These are phyloP conservation scores for Huntiella abstrusa DNA, from an alignment of 2,329 filamentous ascomycete genomes.

Conservation along the genomic window DNA sequence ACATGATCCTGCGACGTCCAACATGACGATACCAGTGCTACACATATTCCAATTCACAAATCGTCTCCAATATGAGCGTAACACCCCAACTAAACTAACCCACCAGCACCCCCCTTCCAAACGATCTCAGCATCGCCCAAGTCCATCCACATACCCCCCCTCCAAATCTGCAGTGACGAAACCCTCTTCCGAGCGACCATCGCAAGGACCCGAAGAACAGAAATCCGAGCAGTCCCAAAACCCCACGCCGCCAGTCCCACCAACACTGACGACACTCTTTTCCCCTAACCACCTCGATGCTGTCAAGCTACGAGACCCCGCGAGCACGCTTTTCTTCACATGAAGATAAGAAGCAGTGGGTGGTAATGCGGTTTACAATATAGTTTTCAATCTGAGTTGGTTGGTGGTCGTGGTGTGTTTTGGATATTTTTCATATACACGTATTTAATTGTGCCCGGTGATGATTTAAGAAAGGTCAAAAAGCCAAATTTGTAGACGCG, in stretches of 20 bases:
- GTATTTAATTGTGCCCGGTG: conserved; percentile 21
- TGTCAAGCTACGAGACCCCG: not conserved
- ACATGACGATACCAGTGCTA: too few relatives aligned
- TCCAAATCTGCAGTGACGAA: not conserved
- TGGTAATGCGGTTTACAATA: conserved; percentile 12
- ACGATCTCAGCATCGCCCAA: too few relatives aligned
- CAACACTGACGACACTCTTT: conserved; percentile 5
- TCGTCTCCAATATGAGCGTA: too few relatives aligned
- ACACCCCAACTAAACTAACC: too few relatives aligned
- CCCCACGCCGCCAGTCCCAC: conserved; percentile 1
- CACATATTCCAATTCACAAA: too few relatives aligned
- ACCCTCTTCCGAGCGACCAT: not conserved
- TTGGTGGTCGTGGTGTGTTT: conserved; percentile 12
- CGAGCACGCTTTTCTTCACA: not conserved
- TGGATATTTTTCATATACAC: too few relatives aligned
- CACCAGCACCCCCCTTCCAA: too few relatives aligned
- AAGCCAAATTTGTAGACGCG: conserved; percentile 37
- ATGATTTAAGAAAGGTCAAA: conserved; percentile 32
- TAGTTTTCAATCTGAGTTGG: conserved; percentile 38
- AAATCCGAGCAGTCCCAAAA: conserved; percentile 26
- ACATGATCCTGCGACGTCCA: too few relatives aligned
- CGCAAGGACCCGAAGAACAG: conserved; percentile 24
- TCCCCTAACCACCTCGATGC: not conserved
- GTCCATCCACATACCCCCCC: not conserved
- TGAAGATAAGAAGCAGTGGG: conserved; percentile 1